These are phyloP conservation scores for Vigna radiata DNA, from an alignment of 306 rosid species.

Conservation along the genomic window DNA sequence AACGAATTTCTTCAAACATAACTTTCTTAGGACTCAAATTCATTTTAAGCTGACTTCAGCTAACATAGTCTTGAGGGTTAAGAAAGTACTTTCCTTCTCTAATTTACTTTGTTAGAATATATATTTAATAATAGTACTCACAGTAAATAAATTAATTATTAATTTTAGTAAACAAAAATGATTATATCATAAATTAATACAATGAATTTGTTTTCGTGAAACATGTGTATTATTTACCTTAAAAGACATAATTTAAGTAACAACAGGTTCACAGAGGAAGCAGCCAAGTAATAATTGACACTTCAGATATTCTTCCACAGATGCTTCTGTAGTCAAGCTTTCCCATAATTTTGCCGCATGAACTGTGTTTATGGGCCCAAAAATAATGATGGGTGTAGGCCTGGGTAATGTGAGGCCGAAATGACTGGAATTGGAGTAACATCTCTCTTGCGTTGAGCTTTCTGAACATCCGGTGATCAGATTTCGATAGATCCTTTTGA, in stretches of 20 bases:
- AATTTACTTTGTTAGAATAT: no score
- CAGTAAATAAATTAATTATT: no score
- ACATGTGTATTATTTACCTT: no score
- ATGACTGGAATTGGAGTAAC: background rate
- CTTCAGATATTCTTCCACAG: background rate
- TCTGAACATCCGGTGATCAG: background rate
- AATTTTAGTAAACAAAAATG: no score
- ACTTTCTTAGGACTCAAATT: background rate
- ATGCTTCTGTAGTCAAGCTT: background rate
- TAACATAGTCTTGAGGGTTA: constrained; percentile 4
- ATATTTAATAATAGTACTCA: no score
- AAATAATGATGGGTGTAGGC: background rate
- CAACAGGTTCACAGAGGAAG: background rate
- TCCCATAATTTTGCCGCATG: background rate
- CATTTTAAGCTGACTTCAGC: background rate
- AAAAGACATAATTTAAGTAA: no score
- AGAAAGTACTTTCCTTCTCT: background rate
- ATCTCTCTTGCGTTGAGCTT: background rate
- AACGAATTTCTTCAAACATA: background rate
- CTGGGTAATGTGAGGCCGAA: no score
- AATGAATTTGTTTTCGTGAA: no score
- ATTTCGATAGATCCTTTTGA: background rate
- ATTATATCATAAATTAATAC: no score
- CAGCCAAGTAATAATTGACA: background rate
- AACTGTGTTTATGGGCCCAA: background rate